phyloP scores from a whole-genome alignment of 495 filamentous ascomycete genomes.

The Penicillium bialowiezense region DNA sequence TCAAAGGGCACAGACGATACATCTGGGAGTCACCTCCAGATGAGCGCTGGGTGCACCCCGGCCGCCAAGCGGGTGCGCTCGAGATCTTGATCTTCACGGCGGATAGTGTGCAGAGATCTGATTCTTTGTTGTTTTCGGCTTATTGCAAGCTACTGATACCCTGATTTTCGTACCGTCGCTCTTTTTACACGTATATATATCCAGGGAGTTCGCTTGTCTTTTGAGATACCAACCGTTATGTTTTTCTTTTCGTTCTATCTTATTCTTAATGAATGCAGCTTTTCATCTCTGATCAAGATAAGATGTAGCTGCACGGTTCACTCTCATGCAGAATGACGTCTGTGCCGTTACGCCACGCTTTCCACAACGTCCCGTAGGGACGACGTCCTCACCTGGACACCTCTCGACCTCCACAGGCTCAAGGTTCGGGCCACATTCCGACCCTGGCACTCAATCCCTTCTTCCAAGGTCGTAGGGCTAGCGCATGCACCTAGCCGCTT shows the following conservation, averaged over 20 bases:
- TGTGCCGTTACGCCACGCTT: constrained; percentile 14
- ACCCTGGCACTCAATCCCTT: not conserved
- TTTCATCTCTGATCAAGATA: constrained; percentile 6
- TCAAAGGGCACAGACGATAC: constrained; percentile 15
- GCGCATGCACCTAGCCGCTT: constrained; percentile 7
- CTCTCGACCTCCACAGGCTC: too few species aligned
- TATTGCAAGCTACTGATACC: not conserved
- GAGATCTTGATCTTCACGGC: constrained; percentile 20
- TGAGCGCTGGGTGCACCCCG: constrained; percentile 41
- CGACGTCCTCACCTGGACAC: too few species aligned
- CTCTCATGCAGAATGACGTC: constrained; percentile 15
- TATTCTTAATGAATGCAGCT: not conserved
- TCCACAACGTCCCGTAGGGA: too few species aligned
- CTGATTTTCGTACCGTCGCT: constrained; percentile 1
- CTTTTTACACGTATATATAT: not conserved
- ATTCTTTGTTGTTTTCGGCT: not conserved
- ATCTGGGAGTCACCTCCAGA: constrained; percentile 33
- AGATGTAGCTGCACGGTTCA: constrained; percentile 2
- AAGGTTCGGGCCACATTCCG: not conserved
- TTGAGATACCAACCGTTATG: constrained; percentile 17
- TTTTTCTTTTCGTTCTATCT: not conserved
- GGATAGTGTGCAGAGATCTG: not conserved
- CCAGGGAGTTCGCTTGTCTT: constrained; percentile 10
- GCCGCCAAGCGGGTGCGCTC: constrained; percentile 39
- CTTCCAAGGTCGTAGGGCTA: too few species aligned